Conservation (phyloP, 2,329 filamentous ascomycete genomes). For the Alternaria sp. region DNA sequence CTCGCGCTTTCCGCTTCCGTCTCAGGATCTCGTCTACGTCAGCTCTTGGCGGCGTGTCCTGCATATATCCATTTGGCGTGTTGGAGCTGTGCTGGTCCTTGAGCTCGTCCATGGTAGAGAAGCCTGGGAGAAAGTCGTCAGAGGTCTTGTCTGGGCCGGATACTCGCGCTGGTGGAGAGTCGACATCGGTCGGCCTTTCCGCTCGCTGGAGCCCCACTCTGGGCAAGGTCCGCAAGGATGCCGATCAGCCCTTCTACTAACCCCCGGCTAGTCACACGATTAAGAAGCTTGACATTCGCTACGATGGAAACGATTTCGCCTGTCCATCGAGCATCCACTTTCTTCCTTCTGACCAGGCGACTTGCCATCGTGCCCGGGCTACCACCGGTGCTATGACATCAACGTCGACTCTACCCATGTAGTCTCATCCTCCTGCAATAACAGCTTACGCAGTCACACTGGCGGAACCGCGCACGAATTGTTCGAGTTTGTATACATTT, state of each 20-base stretch:
- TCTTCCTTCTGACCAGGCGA: neutral
- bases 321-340: slow-evolving; percentile 5
- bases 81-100: slow-evolving; percentile 38
- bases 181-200: slow-evolving; percentile 22
- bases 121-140: slow-evolving; percentile 28
- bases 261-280: slow-evolving; percentile 24
- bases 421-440: neutral
- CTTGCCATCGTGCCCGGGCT: neutral
- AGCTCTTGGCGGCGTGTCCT: slow-evolving; percentile 53
- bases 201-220: slow-evolving; percentile 27
- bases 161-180: slow-evolving; percentile 27
- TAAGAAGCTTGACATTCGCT: slow-evolving; percentile 19
- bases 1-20: slow-evolving; percentile 60
- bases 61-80: slow-evolving; percentile 35
- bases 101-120: slow-evolving; percentile 42
- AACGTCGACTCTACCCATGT: neutral
- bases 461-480: neutral
- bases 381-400: slow-evolving; percentile 8
- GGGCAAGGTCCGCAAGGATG: slow-evolving; percentile 13
- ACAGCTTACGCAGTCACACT: neutral
- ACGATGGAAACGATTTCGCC: neutral
- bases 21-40: slow-evolving; percentile 61
- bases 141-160: slow-evolving; percentile 29
- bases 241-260: slow-evolving; percentile 10
- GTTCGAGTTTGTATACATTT: neutral